Percentiles rank a stretch among this genome's conserved stretches.
phyloP scores from a whole-genome alignment of 495 filamentous ascomycete genomes.

The Neurospora africana region DNA sequence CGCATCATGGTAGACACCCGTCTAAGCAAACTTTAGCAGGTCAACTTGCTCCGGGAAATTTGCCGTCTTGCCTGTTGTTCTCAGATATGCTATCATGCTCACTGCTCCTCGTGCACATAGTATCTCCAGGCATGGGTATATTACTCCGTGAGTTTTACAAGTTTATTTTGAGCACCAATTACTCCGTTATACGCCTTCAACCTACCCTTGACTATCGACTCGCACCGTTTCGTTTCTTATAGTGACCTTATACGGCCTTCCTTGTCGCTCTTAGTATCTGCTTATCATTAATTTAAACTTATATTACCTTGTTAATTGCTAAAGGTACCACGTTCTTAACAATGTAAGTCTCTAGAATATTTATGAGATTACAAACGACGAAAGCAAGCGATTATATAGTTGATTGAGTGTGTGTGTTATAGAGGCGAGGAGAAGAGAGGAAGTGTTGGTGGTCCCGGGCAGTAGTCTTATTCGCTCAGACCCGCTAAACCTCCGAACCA shows the following conservation, averaged over 20 bases:
- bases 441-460: too few relatives aligned
- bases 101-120: background rate
- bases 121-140: background rate
- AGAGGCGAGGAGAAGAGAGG: too few relatives aligned
- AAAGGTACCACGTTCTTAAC: too few relatives aligned
- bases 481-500: too few relatives aligned
- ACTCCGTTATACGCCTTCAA: background rate
- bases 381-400: too few relatives aligned
- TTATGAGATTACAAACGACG: too few relatives aligned
- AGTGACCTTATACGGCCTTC: background rate
- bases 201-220: background rate
- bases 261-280: background rate
- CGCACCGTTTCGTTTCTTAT: background rate
- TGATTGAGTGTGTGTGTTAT: too few relatives aligned
- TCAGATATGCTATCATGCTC: background rate
- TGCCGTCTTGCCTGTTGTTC: background rate
- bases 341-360: too few relatives aligned
- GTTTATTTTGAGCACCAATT: background rate
- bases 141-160: background rate
- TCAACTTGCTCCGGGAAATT: background rate
- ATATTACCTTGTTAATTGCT: background rate
- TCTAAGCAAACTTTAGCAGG: slow-evolving; percentile 10
- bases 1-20: slow-evolving; percentile 13
- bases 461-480: too few relatives aligned
- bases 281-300: background rate